phyloP scores from a whole-genome alignment of 2,329 filamentous ascomycete genomes.

The Colletotrichum sp. region DNA sequence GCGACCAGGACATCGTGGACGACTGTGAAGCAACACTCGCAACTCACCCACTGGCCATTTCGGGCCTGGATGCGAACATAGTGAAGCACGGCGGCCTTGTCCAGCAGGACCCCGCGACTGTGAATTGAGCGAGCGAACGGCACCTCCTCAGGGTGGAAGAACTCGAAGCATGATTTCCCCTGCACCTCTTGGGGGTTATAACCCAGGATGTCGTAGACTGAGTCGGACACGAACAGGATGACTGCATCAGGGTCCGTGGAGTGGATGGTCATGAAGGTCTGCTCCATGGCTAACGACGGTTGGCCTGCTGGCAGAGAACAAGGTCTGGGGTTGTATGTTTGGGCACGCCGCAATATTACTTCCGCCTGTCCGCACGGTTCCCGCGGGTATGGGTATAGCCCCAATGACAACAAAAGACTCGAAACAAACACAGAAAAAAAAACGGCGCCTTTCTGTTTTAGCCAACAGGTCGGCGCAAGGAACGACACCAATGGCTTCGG shows the following conservation, averaged over 20 bases:
- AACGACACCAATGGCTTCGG: neutral
- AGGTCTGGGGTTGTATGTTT: constrained; percentile 1
- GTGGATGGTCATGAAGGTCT: constrained; percentile 91
- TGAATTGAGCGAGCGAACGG: constrained; percentile 77
- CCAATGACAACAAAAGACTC: neutral
- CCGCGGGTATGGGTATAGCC: neutral
- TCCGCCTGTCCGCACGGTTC: neutral
- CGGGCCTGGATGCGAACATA: constrained; percentile 77
- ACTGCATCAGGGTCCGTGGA: constrained; percentile 76
- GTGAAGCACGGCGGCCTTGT: constrained; percentile 84
- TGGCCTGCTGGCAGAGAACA: neutral
- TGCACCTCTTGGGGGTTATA: constrained; percentile 78
- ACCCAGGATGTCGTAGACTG: constrained; percentile 82
- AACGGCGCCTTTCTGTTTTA: neutral
- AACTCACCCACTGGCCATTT: constrained; percentile 75
- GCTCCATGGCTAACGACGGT: constrained; percentile 64
- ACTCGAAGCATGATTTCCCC: constrained; percentile 81
- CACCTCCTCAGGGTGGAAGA: constrained; percentile 83
- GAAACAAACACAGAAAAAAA: neutral
- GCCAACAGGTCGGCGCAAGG: neutral
- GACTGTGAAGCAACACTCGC: constrained; percentile 88
- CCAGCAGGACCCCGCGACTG: constrained; percentile 74
- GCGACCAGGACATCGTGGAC: constrained; percentile 89
- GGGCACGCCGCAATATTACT: neutral
- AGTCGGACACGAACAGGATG: constrained; percentile 84